phyloP scores from a whole-genome alignment of 768 basidiomycete genomes.

The Boletus subcaerulescens region DNA sequence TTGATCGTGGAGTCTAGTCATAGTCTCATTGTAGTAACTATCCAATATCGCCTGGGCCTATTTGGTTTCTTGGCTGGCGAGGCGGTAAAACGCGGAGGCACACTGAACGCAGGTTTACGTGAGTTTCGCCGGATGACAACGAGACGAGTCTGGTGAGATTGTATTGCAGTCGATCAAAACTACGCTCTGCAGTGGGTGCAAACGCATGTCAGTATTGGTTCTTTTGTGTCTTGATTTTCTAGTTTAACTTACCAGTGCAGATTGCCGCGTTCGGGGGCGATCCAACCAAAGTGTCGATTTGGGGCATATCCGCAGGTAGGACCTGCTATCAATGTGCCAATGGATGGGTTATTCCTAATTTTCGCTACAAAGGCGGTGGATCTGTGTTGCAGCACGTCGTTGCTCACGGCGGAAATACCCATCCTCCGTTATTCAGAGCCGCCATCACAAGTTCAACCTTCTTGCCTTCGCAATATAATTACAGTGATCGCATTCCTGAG shows the following conservation, averaged over 20 bases:
- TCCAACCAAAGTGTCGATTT: conserved; percentile 1
- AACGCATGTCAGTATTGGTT: not conserved
- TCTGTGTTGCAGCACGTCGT: conserved; percentile 10
- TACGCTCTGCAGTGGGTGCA: conserved; percentile 5
- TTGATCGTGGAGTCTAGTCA: conserved; percentile 1
- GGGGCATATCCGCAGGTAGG: conserved; percentile 8
- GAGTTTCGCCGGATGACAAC: not conserved
- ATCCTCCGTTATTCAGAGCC: conserved; percentile 2
- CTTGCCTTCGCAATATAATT: conserved; percentile 3
- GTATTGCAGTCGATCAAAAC: not conserved
- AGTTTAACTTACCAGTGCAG: not conserved
- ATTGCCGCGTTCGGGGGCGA: conserved; percentile 5
- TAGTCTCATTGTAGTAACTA: conserved; percentile 5
- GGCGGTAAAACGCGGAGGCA: not conserved
- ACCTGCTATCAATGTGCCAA: too few relatives aligned
- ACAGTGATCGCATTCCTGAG: conserved; percentile 4
- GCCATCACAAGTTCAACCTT: conserved; percentile 9
- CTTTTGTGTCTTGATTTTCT: not conserved
- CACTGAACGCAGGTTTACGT: conserved; percentile 6
- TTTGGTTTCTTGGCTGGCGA: conserved; percentile 8
- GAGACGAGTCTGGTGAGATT: not conserved
- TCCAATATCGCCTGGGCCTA: conserved; percentile 9
- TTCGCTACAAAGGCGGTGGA: not conserved
- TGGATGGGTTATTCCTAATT: too few relatives aligned
- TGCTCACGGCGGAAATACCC: conserved; percentile 3